Conservation (phyloP, 2,329 filamentous ascomycete species). For the Chaetomiaceae sp. region DNA sequence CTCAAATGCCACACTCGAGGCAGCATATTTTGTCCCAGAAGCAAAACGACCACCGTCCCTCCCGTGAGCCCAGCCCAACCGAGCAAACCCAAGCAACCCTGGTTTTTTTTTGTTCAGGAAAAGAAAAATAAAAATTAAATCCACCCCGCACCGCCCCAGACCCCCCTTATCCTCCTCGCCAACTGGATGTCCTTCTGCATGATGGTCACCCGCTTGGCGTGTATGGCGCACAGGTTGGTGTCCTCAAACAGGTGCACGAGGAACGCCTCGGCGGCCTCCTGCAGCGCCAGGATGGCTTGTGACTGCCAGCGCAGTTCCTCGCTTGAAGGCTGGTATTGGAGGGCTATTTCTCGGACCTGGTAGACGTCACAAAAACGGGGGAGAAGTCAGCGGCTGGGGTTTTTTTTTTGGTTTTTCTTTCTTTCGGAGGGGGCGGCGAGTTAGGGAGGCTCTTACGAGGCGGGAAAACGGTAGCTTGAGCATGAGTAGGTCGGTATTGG, state of each 20-base stretch:
- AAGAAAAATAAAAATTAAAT: constrained; percentile 21
- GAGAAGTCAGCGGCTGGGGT: no score
- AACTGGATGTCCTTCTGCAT: constrained; percentile 98
- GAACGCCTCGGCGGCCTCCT: constrained; percentile 95
- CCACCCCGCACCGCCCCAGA: constrained; percentile 66
- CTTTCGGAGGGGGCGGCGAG: no score
- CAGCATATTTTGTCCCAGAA: no score
- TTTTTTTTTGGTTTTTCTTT: no score
- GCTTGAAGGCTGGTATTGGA: constrained; percentile 57
- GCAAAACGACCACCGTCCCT: no score
- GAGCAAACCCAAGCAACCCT: no score
- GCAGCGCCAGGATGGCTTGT: constrained; percentile 85
- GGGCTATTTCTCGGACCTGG: constrained; percentile 67
- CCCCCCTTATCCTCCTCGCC: constrained; percentile 71
- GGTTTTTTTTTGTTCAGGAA: no score
- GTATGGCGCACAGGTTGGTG: constrained; percentile 92
- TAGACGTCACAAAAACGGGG: no score
- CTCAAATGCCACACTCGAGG: no score
- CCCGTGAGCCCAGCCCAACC: no score
- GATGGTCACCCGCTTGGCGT: constrained; percentile 94
- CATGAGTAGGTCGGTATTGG: constrained; percentile 80
- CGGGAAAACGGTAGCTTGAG: constrained; percentile 75
- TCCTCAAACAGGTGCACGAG: constrained; percentile 95
- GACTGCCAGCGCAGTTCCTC: constrained; percentile 89
- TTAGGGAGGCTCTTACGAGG: constrained; percentile 46